Percentiles rank a stretch among this genome's conserved stretches.
phyloP scores from a whole-genome alignment of 2,329 filamentous ascomycete genomes.

The Orbilia ellipsospora region DNA sequence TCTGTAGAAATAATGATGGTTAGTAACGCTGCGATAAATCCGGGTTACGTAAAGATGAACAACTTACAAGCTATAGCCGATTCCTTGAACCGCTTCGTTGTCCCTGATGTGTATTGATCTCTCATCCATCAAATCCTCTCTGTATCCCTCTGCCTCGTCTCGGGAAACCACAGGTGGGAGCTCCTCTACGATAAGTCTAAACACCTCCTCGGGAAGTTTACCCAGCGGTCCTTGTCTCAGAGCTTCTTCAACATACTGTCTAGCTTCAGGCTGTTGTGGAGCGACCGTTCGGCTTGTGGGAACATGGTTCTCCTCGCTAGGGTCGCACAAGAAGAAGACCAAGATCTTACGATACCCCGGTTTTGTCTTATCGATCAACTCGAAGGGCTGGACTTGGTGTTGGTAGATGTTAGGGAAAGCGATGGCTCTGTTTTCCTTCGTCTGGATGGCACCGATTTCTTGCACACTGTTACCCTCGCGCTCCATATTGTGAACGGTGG shows the following conservation, averaged over 20 bases:
- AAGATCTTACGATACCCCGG: constrained; percentile 49
- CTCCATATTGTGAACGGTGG: constrained; percentile 32
- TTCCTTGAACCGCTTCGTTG: constrained; percentile 26
- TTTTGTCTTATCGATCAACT: constrained; percentile 47
- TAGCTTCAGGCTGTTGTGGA: constrained; percentile 42
- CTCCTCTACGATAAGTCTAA: constrained; percentile 56
- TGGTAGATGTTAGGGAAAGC: constrained; percentile 51
- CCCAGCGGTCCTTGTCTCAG: constrained; percentile 23
- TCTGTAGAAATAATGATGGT: constrained; percentile 1
- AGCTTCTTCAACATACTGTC: constrained; percentile 23
- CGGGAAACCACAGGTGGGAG: constrained; percentile 59
- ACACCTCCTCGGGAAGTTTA: constrained; percentile 54
- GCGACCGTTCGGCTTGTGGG: constrained; percentile 40
- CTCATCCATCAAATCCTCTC: constrained; percentile 64
- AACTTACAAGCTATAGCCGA: constrained; percentile 39
- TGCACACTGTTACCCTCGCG: constrained; percentile 30
- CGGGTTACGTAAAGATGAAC: background rate
- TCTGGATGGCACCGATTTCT: constrained; percentile 42
- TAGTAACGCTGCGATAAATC: background rate
- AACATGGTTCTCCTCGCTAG: constrained; percentile 57
- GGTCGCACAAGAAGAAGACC: constrained; percentile 52
- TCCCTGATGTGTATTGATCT: constrained; percentile 57
- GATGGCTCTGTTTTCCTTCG: constrained; percentile 37
- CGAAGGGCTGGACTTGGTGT: constrained; percentile 49
- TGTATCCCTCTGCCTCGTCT: constrained; percentile 62